phyloP scores from a whole-genome alignment of 192 early-diverging fungal genomes.

The Glomus cerebriforme region DNA sequence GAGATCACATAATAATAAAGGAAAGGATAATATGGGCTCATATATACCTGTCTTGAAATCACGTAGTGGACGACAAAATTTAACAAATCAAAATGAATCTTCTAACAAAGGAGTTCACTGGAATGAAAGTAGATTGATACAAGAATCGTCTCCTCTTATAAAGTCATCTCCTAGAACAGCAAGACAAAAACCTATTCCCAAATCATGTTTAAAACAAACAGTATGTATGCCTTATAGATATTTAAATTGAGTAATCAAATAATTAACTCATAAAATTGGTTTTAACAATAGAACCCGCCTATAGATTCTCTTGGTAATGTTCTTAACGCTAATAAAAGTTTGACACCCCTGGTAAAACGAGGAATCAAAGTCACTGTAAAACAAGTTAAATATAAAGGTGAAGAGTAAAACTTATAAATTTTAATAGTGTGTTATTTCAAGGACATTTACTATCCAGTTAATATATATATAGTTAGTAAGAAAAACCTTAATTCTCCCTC shows the following conservation, averaged over 20 bases:
- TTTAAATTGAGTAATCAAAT: not conserved
- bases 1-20: not conserved
- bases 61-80: not conserved
- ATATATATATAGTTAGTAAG: not conserved
- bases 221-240: not conserved
- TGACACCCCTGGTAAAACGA: not conserved
- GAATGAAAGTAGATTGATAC: not conserved
- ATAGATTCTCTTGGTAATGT: conserved; percentile 9
- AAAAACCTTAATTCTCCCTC: not conserved
- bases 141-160: not conserved
- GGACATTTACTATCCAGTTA: too few relatives aligned
- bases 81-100: not conserved
- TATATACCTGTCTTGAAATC: not conserved
- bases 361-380: conserved; percentile 7
- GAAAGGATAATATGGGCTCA: not conserved
- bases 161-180: not conserved
- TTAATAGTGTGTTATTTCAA: not conserved
- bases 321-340: conserved; percentile 9
- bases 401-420: not conserved
- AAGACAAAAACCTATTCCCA: conserved; percentile 5
- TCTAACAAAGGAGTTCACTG: not conserved
- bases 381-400: conserved; percentile 3
- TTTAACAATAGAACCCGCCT: not conserved
- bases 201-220: not conserved
- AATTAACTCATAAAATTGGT: not conserved